Evolutionary conservation across 352 stramenopile genomes (phyloP), one percentile per base, ranked within the genome.

Genomic region (Globisporangium barbulae): DNA sequence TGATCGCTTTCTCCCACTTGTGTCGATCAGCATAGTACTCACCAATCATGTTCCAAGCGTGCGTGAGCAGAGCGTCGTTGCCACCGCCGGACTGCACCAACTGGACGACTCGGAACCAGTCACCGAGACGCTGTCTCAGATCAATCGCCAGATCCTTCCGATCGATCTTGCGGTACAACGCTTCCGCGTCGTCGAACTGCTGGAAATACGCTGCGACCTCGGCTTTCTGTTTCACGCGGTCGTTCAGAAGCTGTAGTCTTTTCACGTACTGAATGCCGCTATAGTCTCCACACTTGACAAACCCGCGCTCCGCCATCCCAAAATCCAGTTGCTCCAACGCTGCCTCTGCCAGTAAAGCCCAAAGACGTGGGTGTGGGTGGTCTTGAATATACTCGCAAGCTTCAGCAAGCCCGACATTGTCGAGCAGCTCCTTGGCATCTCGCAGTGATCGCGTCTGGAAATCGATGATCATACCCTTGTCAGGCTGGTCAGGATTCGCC

Each of bases 251-350:
- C 31, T 89, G 74, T 21, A 98, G 67, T 0, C 89, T 74, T 63
- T 98, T 97, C 45, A 98, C 90, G 63, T 97, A 96, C 66, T 97
- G 90, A 33, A 98, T 97, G 30, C 92, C 94, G 37, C 80, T 85
- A 71, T 98, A 98, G 71, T 98, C 91, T 9, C 65, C 76, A 59
- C 88, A 96, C 59, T 95, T 88, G 57, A 98, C 93, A 63, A 97
- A 98, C 10, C 89, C 89, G 30, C 88, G 89, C 64, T 98, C 92
- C 12, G 94, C 93, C 73, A 96, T 93, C n/a, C 72, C 68, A 61
- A 98, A 96, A 17, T 98, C 90, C 3, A 98, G 71, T 35, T 94
- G 81, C 15, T 97, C 85, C 25, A 98, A 67, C 37, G 94, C 90
- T 30, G 85, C 78, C 65, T 98, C 89, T 0, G 91, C 93, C 3